Conservation (phyloP, 257 asterid genomes). For the Penstemon davidsonii region DNA sequence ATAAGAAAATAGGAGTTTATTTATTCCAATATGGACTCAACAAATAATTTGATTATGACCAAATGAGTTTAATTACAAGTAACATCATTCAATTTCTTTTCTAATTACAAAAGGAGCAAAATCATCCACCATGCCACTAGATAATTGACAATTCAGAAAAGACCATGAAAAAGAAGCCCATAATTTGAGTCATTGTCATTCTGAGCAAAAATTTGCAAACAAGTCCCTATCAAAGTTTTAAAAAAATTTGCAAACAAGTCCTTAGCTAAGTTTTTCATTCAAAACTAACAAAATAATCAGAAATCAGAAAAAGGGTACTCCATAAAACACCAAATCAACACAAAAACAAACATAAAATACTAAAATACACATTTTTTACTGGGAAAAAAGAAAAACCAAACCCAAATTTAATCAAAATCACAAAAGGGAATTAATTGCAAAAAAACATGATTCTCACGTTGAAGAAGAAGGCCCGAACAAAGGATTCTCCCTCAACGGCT, state of each 20-base stretch:
- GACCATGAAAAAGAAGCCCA: background rate
- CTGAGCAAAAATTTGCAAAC: background rate
- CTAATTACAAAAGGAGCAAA: too few relatives aligned
- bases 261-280: constrained; percentile 2
- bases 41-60: too few relatives aligned
- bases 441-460: constrained; percentile 50
- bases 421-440: background rate
- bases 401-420: constrained; percentile 3
- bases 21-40: too few relatives aligned
- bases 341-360: background rate
- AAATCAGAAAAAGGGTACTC: background rate
- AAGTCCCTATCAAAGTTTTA: background rate
- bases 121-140: background rate
- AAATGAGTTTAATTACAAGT: too few relatives aligned
- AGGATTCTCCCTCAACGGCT: constrained; percentile 82
- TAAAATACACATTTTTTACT: background rate
- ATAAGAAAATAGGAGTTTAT: background rate
- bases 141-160: background rate
- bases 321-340: background rate
- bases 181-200: too few relatives aligned
- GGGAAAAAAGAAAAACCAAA: background rate
- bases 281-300: background rate
- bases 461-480: constrained; percentile 84
- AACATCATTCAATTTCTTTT: too few relatives aligned
- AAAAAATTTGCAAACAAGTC: background rate